phyloP scores from a whole-genome alignment of 768 basidiomycete genomes.

The Mycena venus region DNA sequence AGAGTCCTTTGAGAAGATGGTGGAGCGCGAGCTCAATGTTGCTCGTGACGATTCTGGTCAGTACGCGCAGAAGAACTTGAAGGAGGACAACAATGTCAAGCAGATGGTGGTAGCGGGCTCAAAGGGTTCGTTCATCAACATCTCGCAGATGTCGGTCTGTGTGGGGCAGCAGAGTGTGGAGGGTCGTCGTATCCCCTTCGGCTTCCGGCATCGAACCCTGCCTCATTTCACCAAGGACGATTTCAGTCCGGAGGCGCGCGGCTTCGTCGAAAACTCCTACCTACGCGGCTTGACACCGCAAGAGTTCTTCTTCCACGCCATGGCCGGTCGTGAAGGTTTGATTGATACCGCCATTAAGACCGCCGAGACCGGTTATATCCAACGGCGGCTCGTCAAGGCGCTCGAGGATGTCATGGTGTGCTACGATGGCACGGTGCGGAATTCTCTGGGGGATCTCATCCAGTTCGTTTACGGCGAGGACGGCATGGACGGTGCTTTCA shows the following conservation, averaged over 20 bases:
- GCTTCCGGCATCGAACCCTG: slow-evolving; percentile 95
- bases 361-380: slow-evolving; percentile 99
- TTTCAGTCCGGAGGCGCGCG: slow-evolving; percentile 96
- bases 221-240: slow-evolving; percentile 99
- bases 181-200: slow-evolving; percentile 98
- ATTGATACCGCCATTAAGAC: slow-evolving; percentile 99
- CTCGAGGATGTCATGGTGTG: slow-evolving; percentile 97
- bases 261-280: slow-evolving; percentile 99
- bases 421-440: slow-evolving; percentile 98
- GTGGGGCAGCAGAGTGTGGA: slow-evolving; percentile 99
- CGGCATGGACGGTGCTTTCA: slow-evolving; percentile 98
- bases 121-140: slow-evolving; percentile 99
- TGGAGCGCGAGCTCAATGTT: slow-evolving; percentile 91
- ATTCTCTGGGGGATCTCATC: slow-evolving; percentile 95
- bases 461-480: slow-evolving; percentile 99
- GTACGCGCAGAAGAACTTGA: slow-evolving; percentile 96
- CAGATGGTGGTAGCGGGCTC: slow-evolving; percentile 99
- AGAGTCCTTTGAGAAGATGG: slow-evolving; percentile 95
- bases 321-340: slow-evolving; percentile 99
- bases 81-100: slow-evolving; percentile 99
- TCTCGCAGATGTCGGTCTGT: slow-evolving; percentile 99
- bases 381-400: slow-evolving; percentile 97
- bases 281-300: slow-evolving; percentile 96
- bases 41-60: slow-evolving; percentile 97
- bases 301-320: slow-evolving; percentile 99